Conservation (phyloP, 2,329 filamentous ascomycete genomes). For the Fusarium caatingaense region DNA sequence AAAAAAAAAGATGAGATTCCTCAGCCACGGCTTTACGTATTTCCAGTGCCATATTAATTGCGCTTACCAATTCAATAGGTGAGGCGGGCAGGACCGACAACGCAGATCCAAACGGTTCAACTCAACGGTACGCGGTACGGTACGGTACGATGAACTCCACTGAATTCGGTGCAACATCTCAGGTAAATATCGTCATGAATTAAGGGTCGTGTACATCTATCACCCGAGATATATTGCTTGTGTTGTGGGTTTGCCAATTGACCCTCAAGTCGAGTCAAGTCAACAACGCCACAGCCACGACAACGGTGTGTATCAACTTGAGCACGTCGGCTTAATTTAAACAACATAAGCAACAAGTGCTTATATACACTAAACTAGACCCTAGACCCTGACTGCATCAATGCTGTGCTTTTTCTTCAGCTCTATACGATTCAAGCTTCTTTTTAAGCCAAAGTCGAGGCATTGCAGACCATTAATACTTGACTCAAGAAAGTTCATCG, state of each 20-base stretch:
- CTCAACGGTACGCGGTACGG: not conserved
- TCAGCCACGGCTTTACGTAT: not conserved
- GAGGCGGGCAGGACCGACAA: not conserved
- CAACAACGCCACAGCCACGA: not conserved
- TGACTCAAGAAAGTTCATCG: not conserved
- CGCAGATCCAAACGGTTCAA: not conserved
- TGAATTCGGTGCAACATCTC: constrained; percentile 2
- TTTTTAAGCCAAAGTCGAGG: not conserved
- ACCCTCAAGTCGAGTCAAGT: not conserved
- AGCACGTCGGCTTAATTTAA: constrained; percentile 2
- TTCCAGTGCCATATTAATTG: not conserved
- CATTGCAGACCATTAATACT: not conserved
- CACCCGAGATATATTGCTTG: constrained; percentile 4
- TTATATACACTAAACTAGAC: constrained; percentile 11
- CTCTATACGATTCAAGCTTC: not conserved
- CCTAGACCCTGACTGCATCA: not conserved
- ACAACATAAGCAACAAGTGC: constrained; percentile 7
- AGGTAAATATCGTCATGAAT: not conserved
- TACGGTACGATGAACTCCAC: constrained; percentile 1
- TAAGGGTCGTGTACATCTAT: not conserved
- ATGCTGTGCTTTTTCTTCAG: not conserved
- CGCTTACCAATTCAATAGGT: constrained; percentile 10
- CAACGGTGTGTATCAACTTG: not conserved
- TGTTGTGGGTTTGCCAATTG: not conserved
- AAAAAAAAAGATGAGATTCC: not conserved